Base-by-base conservation (phyloP, 306 rosid species). In the Medicago ruthenica region DNA sequence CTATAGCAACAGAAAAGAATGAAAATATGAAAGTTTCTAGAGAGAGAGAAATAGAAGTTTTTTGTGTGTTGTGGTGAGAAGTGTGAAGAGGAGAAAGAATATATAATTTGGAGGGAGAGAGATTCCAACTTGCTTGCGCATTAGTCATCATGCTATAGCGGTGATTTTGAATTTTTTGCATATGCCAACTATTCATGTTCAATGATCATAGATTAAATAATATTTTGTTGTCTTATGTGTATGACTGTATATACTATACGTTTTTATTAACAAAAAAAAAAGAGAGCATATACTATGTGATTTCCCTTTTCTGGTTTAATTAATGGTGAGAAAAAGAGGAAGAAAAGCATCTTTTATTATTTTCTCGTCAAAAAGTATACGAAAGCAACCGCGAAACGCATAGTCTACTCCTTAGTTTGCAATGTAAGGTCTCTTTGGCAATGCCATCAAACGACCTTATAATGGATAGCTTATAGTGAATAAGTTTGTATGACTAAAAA, bases 71-170 rank as follows among this genome's bases (percentile, higher is more conserved):
- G 21, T 14, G 59, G 27, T 15, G 76, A 34, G 71, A 65, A 22
- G 74, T 41, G 74, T 2, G 73, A 48, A 15, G 14, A 55, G 1
- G 34, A 42, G 67, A 54, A 42, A 67, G 22, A 48, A 70, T 80
- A 64, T 75, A 59, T 79, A 64, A 62, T 50, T 59, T 72, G 82
- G 87, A 83, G 76, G 80, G 85, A 72, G 84, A 72, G 84, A 81
- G 58, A 34, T 67, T 75, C 79, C 84, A 79, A 83, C 79, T 41
- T 24, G 76, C 71, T 58, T 68, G 22, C 53, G 18, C 24, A 36
- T 24, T 7, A 9, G 16, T 68, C 42, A 7, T 61, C 69, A 59
- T 62, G 74, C 77, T 2, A 8, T n/a, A 57, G 57, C 18, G 51
- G 39, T 66, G 70, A 37, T 59, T 71, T 76, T 74, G 27, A 73